Evolutionary conservation across 805 yeast genomes (phyloP).

Genomic region (Starmera quercuum): DNA sequence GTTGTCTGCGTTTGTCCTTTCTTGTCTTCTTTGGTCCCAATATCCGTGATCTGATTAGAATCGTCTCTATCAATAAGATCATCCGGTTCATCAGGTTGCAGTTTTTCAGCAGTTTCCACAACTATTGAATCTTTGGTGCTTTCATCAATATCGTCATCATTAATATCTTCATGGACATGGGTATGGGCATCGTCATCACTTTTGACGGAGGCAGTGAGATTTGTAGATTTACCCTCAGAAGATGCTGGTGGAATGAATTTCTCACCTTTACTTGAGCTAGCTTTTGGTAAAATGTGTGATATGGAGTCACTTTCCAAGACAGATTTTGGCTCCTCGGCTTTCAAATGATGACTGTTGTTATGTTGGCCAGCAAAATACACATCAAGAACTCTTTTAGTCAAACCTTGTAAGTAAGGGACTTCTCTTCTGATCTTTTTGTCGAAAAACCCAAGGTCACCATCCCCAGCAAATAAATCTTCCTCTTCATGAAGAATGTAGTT

Average conservation of each 20-base stretch:
- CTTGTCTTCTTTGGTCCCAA: conserved; percentile 9
- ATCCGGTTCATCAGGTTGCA: conserved; percentile 4
- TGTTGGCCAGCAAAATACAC: too few relatives aligned
- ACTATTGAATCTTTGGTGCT: too few relatives aligned
- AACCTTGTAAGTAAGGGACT: conserved; percentile 32
- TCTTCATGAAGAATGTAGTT: conserved; percentile 63
- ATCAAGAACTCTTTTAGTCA: conserved; percentile 25
- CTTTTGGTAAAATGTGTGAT: conserved; percentile 2
- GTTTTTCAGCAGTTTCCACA: conserved; percentile 6
- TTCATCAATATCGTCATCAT: background rate
- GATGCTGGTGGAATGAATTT: conserved; percentile 2
- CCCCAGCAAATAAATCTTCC: conserved; percentile 64
- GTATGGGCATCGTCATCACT: background rate
- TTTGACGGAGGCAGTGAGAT: background rate
- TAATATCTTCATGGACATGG: background rate
- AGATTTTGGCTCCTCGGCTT: background rate
- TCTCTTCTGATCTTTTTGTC: conserved; percentile 49
- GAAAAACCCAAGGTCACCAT: conserved; percentile 65
- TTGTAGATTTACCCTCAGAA: background rate
- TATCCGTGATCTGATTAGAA: conserved; percentile 9
- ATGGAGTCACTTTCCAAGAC: background rate
- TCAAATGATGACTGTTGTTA: conserved; percentile 3
- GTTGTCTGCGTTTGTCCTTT: conserved; percentile 3
- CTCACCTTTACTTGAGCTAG: conserved; percentile 7
- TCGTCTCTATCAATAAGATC: conserved; percentile 3